A percentile compares a stretch with the other conserved stretches of the same genome.
Conservation (phyloP, 1,284 basidiomycete genomes). For the Taiwanofungus camphoratus region DNA sequence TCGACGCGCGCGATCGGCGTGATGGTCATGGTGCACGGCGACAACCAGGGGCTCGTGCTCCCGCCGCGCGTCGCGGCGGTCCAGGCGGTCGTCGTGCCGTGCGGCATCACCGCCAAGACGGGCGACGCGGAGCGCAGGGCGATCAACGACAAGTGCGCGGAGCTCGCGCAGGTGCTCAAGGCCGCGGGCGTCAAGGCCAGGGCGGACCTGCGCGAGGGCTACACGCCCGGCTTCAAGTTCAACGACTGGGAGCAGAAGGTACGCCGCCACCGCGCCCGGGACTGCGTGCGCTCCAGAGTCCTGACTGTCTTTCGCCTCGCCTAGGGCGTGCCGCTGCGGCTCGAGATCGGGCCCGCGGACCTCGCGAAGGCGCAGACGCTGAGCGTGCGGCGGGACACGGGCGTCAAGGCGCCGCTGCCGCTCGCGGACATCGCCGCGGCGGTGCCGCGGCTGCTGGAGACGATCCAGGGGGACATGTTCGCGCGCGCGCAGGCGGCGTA, state of each 20-base stretch:
- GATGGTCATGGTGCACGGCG: slow-evolving; percentile 99
- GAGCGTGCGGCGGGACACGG: slow-evolving; percentile 85
- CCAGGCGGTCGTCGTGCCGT: slow-evolving; percentile 91
- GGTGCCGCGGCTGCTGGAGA: slow-evolving; percentile 69
- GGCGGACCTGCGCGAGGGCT: slow-evolving; percentile 90
- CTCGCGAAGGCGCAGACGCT: slow-evolving; percentile 81
- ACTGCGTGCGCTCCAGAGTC: background rate
- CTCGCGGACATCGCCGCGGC: slow-evolving; percentile 55
- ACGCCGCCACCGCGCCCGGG: too few relatives aligned
- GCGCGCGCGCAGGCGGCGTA: slow-evolving; percentile 72
- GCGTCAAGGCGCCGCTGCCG: slow-evolving; percentile 71
- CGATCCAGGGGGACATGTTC: slow-evolving; percentile 92
- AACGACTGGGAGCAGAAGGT: slow-evolving; percentile 99
- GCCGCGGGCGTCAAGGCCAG: slow-evolving; percentile 79
- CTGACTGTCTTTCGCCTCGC: slow-evolving; percentile 5
- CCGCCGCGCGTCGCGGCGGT: slow-evolving; percentile 92
- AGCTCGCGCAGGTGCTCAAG: slow-evolving; percentile 66
- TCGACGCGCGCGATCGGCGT: slow-evolving; percentile 96
- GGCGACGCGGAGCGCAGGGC: slow-evolving; percentile 63
- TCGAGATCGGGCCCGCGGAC: slow-evolving; percentile 96
- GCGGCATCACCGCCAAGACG: slow-evolving; percentile 84
- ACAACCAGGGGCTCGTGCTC: slow-evolving; percentile 95
- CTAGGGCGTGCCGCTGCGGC: slow-evolving; percentile 91
- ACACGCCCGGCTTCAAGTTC: slow-evolving; percentile 99
- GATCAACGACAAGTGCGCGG: slow-evolving; percentile 77